Conservation (phyloP, 768 basidiomycete genomes). For the Kwoniella sp. region DNA sequence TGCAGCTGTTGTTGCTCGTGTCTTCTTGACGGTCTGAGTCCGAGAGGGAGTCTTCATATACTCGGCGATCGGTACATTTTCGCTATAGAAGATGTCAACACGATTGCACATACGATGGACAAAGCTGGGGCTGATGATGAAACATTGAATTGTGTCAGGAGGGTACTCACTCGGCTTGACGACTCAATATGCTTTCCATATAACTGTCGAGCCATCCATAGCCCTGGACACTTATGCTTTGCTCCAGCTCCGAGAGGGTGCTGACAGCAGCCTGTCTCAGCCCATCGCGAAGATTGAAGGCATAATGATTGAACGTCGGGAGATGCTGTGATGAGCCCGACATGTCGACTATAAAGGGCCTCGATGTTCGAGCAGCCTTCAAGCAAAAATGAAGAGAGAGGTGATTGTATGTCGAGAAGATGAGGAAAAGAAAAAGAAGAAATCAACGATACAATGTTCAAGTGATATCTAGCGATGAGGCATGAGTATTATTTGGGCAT, state of each 20-base stretch:
- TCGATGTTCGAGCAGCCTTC: neutral
- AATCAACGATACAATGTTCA: conserved; percentile 2
- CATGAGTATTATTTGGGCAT: too few species aligned
- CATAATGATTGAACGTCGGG: conserved; percentile 33
- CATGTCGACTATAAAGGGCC: neutral
- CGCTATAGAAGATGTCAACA: neutral
- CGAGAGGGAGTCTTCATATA: conserved; percentile 54
- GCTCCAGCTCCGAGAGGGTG: conserved; percentile 37
- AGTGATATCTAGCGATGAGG: too few species aligned
- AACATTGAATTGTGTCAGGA: neutral
- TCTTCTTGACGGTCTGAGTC: conserved; percentile 51
- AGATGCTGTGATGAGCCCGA: neutral
- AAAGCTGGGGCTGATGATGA: too few species aligned
- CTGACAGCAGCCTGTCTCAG: conserved; percentile 34
- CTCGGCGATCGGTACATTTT: conserved; percentile 42
- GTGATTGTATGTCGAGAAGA: neutral
- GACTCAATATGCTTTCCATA: conserved; percentile 43
- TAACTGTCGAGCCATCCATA: conserved; percentile 54
- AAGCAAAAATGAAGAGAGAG: neutral
- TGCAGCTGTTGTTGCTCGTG: conserved; percentile 44
- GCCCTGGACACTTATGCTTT: conserved; percentile 45
- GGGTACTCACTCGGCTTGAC: conserved; percentile 26
- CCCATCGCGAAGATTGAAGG: conserved; percentile 38
- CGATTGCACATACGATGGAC: neutral
- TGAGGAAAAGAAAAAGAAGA: conserved; percentile 4